Conservation (phyloP, 192 early-diverging fungal species). For the Gigaspora rosea region DNA sequence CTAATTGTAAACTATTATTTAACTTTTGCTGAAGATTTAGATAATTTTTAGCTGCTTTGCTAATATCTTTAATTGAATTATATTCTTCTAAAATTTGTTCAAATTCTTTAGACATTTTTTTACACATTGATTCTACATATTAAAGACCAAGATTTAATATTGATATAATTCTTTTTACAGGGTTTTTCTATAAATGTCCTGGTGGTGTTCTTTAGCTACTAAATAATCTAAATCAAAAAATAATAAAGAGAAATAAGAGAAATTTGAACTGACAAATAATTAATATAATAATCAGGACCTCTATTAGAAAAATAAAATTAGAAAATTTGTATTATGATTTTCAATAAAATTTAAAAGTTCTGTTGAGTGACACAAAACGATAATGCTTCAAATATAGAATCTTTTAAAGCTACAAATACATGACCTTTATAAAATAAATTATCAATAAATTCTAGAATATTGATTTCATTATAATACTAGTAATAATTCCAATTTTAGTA, state of each 20-base stretch:
- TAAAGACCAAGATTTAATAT: neutral
- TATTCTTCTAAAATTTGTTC: neutral
- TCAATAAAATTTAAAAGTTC: too few species aligned
- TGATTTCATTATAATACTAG: too few species aligned
- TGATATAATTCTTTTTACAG: neutral
- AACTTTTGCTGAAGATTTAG: neutral
- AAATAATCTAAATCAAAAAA: neutral
- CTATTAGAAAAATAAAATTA: neutral
- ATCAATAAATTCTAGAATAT: too few species aligned
- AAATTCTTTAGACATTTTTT: neutral
- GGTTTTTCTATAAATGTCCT: neutral
- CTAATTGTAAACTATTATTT: neutral
- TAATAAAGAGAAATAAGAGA: neutral
- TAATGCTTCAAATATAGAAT: too few species aligned
- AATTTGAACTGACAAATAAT: neutral
- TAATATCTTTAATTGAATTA: neutral
- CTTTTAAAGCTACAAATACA: too few species aligned
- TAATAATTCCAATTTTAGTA: neutral
- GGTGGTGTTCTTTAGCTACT: neutral
- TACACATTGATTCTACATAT: neutral
- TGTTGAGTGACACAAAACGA: too few species aligned
- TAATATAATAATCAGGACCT: neutral
- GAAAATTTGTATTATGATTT: neutral
- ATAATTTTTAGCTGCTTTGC: neutral
- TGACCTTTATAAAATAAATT: too few species aligned